phyloP scores from a whole-genome alignment of 2,329 filamentous ascomycete species.

The Chaetomium olivaceum region DNA sequence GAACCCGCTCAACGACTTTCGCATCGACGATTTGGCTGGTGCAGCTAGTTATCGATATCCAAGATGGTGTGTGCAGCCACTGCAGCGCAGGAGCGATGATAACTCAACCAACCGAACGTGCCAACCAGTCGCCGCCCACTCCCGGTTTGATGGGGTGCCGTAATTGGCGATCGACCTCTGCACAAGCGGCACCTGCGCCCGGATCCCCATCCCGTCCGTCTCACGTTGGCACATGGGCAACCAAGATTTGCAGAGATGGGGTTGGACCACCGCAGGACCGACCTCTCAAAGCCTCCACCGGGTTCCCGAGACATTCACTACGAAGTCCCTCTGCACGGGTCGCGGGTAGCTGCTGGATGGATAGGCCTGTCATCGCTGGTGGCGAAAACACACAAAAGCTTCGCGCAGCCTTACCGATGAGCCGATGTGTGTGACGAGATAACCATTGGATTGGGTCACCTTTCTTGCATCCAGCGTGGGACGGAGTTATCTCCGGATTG shows the following conservation, averaged over 20 bases:
- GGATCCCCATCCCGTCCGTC: conserved; percentile 22
- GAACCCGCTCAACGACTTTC: background rate
- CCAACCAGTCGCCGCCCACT: background rate
- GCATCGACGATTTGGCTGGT: background rate
- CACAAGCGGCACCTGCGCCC: conserved; percentile 20
- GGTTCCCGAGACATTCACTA: conserved; percentile 21
- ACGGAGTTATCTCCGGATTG: background rate
- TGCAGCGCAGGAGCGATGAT: background rate
- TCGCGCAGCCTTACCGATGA: background rate
- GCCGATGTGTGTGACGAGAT: background rate
- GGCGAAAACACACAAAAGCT: conserved; percentile 1
- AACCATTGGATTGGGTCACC: background rate
- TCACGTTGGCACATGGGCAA: conserved; percentile 30
- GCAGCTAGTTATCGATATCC: background rate
- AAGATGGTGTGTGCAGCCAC: background rate
- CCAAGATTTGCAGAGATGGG: conserved; percentile 33
- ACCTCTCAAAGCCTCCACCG: conserved; percentile 16
- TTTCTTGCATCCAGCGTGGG: background rate
- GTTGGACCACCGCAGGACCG: conserved; percentile 24
- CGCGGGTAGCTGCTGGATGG: conserved; percentile 8
- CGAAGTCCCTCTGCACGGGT: background rate
- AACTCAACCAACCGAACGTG: background rate
- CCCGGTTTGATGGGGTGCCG: conserved; percentile 11
- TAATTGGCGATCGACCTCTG: conserved; percentile 19
- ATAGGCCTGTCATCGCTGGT: background rate